These are phyloP conservation scores for Myxozyma mucilagina DNA, from an alignment of 805 yeast genomes.

Conservation along the genomic window DNA sequence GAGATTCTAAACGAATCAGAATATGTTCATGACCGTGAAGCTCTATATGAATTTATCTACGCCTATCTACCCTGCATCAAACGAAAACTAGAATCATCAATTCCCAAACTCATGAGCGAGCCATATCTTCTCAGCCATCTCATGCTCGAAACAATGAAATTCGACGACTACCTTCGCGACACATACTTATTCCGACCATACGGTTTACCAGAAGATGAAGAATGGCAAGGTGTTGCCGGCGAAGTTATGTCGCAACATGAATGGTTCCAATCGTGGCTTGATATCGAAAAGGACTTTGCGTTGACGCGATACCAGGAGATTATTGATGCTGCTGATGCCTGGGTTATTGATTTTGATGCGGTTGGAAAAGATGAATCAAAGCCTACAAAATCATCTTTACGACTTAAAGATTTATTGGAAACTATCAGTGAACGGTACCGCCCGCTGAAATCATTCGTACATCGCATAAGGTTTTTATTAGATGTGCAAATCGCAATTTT, in stretches of 20 bases:
- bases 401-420: constrained; percentile 57
- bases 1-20: constrained; percentile 27
- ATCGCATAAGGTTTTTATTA: constrained; percentile 56
- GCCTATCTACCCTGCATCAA: constrained; percentile 51
- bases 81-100: constrained; percentile 44
- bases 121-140: constrained; percentile 59
- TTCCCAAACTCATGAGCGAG: constrained; percentile 37
- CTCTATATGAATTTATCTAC: constrained; percentile 47
- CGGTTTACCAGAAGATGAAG: constrained; percentile 15
- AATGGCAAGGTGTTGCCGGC: constrained; percentile 51
- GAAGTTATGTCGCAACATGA: constrained; percentile 34
- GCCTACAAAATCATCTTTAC: constrained; percentile 65
- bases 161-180: constrained; percentile 53
- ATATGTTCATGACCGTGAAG: constrained; percentile 34
- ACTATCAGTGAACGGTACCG: constrained; percentile 56
- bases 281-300: constrained; percentile 54
- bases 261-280: constrained; percentile 53
- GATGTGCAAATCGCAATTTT: constrained; percentile 59
- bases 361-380: constrained; percentile 47
- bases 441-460: constrained; percentile 48
- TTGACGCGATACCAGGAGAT: constrained; percentile 55
- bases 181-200: constrained; percentile 52
- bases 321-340: constrained; percentile 50
- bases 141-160: constrained; percentile 56
- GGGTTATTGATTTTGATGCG: constrained; percentile 59